Conservation (phyloP, 495 filamentous ascomycete species). For the Aspergillus olivimuriae region DNA sequence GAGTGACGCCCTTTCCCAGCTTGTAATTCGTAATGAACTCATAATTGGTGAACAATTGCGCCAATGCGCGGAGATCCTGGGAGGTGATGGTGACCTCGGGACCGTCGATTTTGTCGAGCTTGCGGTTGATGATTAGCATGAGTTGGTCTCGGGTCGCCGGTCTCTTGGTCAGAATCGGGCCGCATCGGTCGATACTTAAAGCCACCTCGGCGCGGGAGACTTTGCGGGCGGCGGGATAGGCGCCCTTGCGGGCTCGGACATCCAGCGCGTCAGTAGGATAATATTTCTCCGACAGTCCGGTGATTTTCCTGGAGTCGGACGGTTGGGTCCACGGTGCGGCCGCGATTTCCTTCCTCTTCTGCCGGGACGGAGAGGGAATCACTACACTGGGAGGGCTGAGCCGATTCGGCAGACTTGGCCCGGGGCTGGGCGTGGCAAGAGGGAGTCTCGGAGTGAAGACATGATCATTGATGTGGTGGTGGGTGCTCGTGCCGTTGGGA, state of each 20-base stretch:
- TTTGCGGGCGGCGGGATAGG: constrained; percentile 18
- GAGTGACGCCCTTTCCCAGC: constrained; percentile 27
- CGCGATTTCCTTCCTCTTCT: constrained; percentile 11
- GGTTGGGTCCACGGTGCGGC: constrained; percentile 4
- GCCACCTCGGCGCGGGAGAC: constrained; percentile 10
- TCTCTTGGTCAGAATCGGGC: constrained; percentile 8
- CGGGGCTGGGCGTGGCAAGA: constrained; percentile 9
- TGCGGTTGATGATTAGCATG: constrained; percentile 16
- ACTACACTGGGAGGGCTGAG: constrained; percentile 14
- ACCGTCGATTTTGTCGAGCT: constrained; percentile 21
- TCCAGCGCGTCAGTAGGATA: constrained; percentile 23
- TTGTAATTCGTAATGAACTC: constrained; percentile 39
- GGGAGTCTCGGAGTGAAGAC: not conserved
- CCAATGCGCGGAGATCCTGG: constrained; percentile 16
- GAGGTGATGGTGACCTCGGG: constrained; percentile 20
- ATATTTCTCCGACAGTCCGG: constrained; percentile 14
- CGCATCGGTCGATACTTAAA: constrained; percentile 5
- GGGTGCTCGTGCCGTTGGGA: not conserved
- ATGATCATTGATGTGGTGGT: not conserved
- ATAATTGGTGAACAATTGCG: constrained; percentile 27
- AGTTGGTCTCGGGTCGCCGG: constrained; percentile 5
- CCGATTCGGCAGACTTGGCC: not conserved
- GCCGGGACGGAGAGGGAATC: constrained; percentile 19
- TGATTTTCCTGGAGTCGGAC: not conserved
- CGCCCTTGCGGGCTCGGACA: constrained; percentile 11